Evolutionary conservation across 768 basidiomycete species (phyloP).

Genomic region (Podaxis sp.): DNA sequence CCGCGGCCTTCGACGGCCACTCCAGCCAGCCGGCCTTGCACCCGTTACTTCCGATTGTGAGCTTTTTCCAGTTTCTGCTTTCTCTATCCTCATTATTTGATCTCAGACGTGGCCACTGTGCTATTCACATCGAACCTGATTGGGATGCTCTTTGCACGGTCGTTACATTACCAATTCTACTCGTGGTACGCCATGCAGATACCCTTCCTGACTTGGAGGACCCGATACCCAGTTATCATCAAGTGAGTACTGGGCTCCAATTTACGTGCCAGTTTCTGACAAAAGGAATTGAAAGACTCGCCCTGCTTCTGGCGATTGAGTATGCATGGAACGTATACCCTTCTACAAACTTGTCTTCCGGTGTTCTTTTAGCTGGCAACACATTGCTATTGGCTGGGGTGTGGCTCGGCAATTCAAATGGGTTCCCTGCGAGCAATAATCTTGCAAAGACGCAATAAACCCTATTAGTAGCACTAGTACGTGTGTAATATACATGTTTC

Average conservation of each 20-base stretch:
- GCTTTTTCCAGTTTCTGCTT: constrained; percentile 22
- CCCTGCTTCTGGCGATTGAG: constrained; percentile 16
- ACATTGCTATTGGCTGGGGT: constrained; percentile 30
- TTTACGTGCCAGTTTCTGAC: background rate
- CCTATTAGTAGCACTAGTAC: background rate
- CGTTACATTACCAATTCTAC: constrained; percentile 97
- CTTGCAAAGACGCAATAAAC: background rate
- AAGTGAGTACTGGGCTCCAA: constrained; percentile 46
- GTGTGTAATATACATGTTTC: too few relatives aligned
- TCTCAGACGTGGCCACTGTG: constrained; percentile 71
- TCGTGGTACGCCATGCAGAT: constrained; percentile 95
- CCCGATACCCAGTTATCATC: constrained; percentile 56
- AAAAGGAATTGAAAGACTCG: constrained; percentile 1
- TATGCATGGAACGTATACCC: constrained; percentile 23
- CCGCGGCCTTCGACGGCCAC: constrained; percentile 53
- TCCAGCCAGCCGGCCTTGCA: constrained; percentile 43
- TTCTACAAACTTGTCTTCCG: constrained; percentile 25
- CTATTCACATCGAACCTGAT: constrained; percentile 91
- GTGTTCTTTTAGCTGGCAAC: constrained; percentile 28
- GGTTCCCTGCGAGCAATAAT: background rate
- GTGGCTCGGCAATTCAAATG: constrained; percentile 29
- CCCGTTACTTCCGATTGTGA: constrained; percentile 65
- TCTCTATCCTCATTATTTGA: background rate
- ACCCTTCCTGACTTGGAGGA: constrained; percentile 80
- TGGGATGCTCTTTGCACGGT: constrained; percentile 89